Evolutionary conservation across 345 rosid species (phyloP).

Genomic region (Chamaenerion angustifolium): DNA sequence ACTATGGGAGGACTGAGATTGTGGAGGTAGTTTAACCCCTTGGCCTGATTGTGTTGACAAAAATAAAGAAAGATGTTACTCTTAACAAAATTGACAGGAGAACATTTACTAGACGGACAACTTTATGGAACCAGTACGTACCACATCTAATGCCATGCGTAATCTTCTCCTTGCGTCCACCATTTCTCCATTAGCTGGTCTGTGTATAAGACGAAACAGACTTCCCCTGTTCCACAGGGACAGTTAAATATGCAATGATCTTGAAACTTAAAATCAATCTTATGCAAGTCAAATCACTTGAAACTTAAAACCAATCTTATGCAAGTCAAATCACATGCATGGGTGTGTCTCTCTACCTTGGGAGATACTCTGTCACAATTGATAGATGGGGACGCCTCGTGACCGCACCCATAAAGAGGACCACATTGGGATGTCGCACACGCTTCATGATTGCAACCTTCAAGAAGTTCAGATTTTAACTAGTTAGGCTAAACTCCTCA

Average conservation of each 20-base stretch:
- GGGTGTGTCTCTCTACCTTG: slow-evolving; percentile 29
- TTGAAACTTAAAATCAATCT: background rate
- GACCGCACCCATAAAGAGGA: slow-evolving; percentile 98
- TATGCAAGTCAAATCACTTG: no score
- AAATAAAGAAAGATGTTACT: slow-evolving; percentile 5
- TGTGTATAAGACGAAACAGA: slow-evolving; percentile 73
- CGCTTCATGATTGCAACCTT: slow-evolving; percentile 98
- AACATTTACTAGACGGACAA: no score
- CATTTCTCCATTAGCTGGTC: slow-evolving; percentile 72
- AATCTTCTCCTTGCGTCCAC: slow-evolving; percentile 77
- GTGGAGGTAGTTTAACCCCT: slow-evolving; percentile 91
- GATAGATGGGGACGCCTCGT: slow-evolving; percentile 78
- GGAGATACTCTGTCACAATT: slow-evolving; percentile 84
- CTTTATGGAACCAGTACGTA: slow-evolving; percentile 6
- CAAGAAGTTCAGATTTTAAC: background rate
- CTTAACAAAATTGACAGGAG: no score
- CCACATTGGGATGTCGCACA: slow-evolving; percentile 92
- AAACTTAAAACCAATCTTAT: no score
- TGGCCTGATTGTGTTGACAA: slow-evolving; percentile 48
- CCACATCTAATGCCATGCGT: slow-evolving; percentile 96
- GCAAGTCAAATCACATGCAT: background rate
- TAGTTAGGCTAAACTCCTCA: no score
- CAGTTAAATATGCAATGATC: background rate
- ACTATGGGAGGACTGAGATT: slow-evolving; percentile 81
- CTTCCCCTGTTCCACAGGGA: slow-evolving; percentile 62